A percentile compares a stretch with the other conserved stretches of the same genome.
These are phyloP conservation scores for Fraxinus quadrangulata DNA, from an alignment of 257 asterid genomes.

Conservation along the genomic window DNA sequence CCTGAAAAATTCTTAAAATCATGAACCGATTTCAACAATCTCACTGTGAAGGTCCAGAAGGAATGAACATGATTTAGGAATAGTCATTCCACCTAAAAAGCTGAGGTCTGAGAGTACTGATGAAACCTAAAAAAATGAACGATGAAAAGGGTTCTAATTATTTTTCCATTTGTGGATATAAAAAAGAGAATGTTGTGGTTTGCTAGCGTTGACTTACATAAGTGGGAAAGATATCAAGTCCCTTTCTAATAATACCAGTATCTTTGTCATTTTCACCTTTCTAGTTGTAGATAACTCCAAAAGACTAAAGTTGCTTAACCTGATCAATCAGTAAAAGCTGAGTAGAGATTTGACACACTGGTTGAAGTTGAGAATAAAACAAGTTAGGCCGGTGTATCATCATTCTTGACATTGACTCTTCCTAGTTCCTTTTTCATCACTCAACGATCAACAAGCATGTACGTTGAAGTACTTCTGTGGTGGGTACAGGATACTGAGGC, in stretches of 20 bases:
- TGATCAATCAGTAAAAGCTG: background rate
- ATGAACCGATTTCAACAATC: background rate
- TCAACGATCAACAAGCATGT: too few species aligned
- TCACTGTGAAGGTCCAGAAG: background rate
- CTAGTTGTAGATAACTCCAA: background rate
- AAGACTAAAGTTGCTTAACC: background rate
- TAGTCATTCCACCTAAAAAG: constrained; percentile 34
- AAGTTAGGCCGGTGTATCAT: background rate
- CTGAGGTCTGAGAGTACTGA: constrained; percentile 26
- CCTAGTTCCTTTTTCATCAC: too few species aligned
- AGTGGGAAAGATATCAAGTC: constrained; percentile 33
- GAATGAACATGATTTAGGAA: constrained; percentile 1
- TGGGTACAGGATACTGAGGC: too few species aligned
- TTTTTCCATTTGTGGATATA: background rate
- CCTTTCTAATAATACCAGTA: constrained; percentile 22
- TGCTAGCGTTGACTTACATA: constrained; percentile 27
- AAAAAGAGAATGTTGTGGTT: constrained; percentile 25
- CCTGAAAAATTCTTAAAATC: background rate
- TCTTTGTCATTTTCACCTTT: constrained; percentile 24
- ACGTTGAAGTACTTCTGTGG: too few species aligned
- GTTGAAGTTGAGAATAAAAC: background rate
- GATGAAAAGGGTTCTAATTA: constrained; percentile 12
- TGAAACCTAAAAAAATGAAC: background rate
- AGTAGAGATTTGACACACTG: constrained; percentile 13
- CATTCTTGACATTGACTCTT: background rate